Base-by-base conservation (phyloP, 2,329 filamentous ascomycete genomes). In the Chaetomiaceae sp. region DNA sequence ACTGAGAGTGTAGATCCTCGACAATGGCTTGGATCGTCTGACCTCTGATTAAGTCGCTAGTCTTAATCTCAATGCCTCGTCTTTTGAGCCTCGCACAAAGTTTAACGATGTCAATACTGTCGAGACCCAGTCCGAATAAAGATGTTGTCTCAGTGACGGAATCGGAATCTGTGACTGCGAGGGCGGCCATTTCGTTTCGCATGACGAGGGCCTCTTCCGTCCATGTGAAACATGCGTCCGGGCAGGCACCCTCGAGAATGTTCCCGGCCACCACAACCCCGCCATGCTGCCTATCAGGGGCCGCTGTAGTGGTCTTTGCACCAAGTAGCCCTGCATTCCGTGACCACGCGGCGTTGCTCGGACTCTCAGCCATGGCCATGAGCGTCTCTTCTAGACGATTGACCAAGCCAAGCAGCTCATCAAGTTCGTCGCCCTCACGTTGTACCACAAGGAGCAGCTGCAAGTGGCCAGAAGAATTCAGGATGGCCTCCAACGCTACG, bases 41-140 rank as follows among this genome's bases (percentile, higher is more conserved):
- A 3, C 73, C 73, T 42, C 78, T 82, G 74, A 95, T 84, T 18
- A 96, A 82, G n/a, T 74, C 71, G 54, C 87, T 86, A n/a, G 90
- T 80, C 0, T 83, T 69, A 10, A 95, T 62, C 1, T 68, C 60
- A 17, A 93, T 67, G 0, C 74, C 76, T 4, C 66, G 65, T 36
- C 74, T 76, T 52, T 77, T 84, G 2, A 95, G 70, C 43, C 81
- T 76, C 0, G 88, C 82, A 0, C 86, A 84, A 0, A 96, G 68
- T 57, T 88, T 94, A 62, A 96, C 91, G 2, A 85, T 78, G 63
- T 96, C 90, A 48, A 96, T 94, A 58, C 90, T 95, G 68, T 96
- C 91, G 6, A 96, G 74, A 0, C 90, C 90, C 26, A 96, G 74
- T 56, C 91, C 82, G 32, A 94, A 82, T 10, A 96, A 78, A 0